Conservation (phyloP, 495 filamentous ascomycete species). For the Viridothelium virens region DNA sequence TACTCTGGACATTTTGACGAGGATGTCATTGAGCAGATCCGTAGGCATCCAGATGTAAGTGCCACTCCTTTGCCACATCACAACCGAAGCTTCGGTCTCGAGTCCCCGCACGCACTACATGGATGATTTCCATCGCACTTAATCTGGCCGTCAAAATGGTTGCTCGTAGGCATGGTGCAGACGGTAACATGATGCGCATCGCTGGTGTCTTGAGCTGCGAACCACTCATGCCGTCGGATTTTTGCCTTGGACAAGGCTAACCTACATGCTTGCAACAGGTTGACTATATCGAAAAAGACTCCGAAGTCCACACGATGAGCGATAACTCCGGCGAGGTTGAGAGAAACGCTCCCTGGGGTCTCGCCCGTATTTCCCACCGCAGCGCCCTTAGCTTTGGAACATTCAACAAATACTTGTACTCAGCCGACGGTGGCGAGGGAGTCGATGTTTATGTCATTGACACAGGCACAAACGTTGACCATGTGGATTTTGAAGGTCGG, state of each 20-base stretch:
- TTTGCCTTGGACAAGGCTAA: conserved; percentile 13
- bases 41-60: conserved; percentile 93
- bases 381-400: conserved; percentile 74
- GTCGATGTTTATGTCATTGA: conserved; percentile 99
- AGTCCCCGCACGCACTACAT: not conserved
- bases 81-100: not conserved
- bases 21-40: conserved; percentile 82
- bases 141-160: too few relatives aligned
- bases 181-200: not conserved
- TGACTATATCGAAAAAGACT: conserved; percentile 93
- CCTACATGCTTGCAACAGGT: conserved; percentile 51
- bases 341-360: conserved; percentile 93
- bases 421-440: conserved; percentile 86
- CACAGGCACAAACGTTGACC: conserved; percentile 86
- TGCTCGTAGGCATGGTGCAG: too few relatives aligned
- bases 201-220: not conserved
- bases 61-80: not conserved
- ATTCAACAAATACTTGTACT: conserved; percentile 97
- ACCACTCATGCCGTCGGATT: conserved; percentile 14
- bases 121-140: not conserved
- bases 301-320: conserved; percentile 72
- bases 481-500: conserved; percentile 96
- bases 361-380: conserved; percentile 95
- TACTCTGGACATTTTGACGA: conserved; percentile 98
- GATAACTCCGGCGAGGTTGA: conserved; percentile 49